A percentile compares a stretch with the other conserved stretches of the same genome.
Conservation (phyloP, 305 asterid genomes). For the Solanum chacoense region DNA sequence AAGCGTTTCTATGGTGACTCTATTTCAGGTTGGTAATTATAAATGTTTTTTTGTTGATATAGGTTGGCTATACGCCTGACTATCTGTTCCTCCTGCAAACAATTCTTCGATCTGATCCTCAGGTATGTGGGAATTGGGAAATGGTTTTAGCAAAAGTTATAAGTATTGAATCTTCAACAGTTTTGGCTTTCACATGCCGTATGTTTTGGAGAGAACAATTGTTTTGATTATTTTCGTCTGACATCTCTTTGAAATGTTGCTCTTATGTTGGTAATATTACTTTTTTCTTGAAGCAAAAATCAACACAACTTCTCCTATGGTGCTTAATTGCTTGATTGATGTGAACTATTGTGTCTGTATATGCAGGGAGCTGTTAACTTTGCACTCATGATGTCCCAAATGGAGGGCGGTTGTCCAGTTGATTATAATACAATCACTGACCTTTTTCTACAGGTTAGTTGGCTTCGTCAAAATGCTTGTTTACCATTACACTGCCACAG, state of each 20-base stretch:
- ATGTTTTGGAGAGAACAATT: neutral
- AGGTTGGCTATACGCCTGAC: conserved; percentile 98
- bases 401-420: conserved; percentile 99
- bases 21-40: conserved; percentile 1
- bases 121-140: conserved; percentile 40
- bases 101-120: conserved; percentile 97
- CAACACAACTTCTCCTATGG: neutral
- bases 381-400: conserved; percentile 99
- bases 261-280: neutral
- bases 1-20: neutral
- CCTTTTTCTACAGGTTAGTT: conserved; percentile 89
- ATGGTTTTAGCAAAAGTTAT: neutral
- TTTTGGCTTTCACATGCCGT: neutral
- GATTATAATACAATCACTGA: conserved; percentile 97
- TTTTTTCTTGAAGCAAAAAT: neutral
- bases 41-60: conserved; percentile 22
- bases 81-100: conserved; percentile 98
- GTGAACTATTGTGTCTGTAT: conserved; percentile 10
- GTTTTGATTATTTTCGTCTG: neutral
- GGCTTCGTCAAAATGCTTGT: neutral
- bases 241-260: neutral
- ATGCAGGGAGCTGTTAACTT: conserved; percentile 98
- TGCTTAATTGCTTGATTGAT: neutral
- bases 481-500: neutral
- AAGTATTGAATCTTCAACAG: neutral